A percentile compares a stretch with the other conserved stretches of the same genome.
Evolutionary conservation across 2,329 filamentous ascomycete genomes (phyloP).

Genomic region (Xylariaceae sp.): DNA sequence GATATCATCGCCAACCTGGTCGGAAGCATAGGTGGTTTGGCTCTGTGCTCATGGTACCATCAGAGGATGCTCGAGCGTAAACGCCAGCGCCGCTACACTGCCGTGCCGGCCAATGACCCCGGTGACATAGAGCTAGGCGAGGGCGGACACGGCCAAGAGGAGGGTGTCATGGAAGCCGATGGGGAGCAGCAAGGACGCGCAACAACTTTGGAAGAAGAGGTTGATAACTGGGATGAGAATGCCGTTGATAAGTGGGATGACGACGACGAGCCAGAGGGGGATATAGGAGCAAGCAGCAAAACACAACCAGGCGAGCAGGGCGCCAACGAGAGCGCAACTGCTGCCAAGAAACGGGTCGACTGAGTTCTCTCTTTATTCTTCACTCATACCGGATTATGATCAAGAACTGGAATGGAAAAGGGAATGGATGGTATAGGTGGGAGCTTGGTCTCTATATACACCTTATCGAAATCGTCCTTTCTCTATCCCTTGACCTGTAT

Average conservation of each 20-base stretch:
- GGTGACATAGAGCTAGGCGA: conserved; percentile 75
- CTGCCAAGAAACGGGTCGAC: conserved; percentile 34
- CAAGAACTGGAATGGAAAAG: conserved; percentile 10
- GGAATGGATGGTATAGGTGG: conserved; percentile 2
- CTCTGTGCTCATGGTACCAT: conserved; percentile 85
- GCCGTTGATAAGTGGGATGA: conserved; percentile 49
- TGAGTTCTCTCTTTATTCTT: conserved; percentile 14
- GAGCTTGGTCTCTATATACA: conserved; percentile 25
- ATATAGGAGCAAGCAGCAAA: conserved; percentile 24
- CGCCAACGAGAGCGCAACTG: conserved; percentile 24
- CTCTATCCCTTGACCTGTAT: conserved; percentile 21
- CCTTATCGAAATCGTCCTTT: not conserved
- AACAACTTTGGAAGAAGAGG: conserved; percentile 65
- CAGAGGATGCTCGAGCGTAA: conserved; percentile 90
- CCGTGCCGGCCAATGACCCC: conserved; percentile 17
- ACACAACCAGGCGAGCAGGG: conserved; percentile 27
- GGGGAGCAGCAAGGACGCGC: conserved; percentile 25
- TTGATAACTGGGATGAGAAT: conserved; percentile 95
- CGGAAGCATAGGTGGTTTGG: conserved; percentile 67
- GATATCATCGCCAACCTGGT: conserved; percentile 85
- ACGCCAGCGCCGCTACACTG: conserved; percentile 61
- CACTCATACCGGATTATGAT: conserved; percentile 11
- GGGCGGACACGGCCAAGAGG: conserved; percentile 50
- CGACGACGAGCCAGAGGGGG: conserved; percentile 38
- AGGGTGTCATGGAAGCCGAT: conserved; percentile 48